Base-by-base conservation (phyloP, 331 rosid genomes). In the Quercus lobata region DNA sequence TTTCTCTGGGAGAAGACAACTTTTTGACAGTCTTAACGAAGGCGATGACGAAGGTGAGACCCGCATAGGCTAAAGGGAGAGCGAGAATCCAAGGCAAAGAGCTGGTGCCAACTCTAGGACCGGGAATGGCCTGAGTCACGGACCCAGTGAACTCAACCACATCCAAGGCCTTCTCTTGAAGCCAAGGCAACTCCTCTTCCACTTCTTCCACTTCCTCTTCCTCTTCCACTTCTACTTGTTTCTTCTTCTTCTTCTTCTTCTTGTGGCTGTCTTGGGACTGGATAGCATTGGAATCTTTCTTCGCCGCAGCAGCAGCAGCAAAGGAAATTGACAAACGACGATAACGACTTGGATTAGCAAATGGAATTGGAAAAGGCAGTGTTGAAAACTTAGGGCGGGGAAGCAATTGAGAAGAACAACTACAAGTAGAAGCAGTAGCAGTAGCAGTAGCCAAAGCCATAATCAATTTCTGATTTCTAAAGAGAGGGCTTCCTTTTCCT, bases 91-190 rank as follows among this genome's bases (percentile, higher is more conserved):
- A 95, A 63, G 97, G 99, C 57, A 95, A 84, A 3, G 96, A 86
- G 76, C 91, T 95, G 80, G 90, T 74, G 30, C 99, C 97, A 35
- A 95, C 99, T 83, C 97, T 80, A 2, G 99, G 99, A 0, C 99
- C 99, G 12, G 97, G 97, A 84, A 95, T 78, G 22, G 97, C 93
- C 75, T 91, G 99, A 14, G 99, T 86, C 25, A 93, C 97, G 1
- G 99, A 87, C 41, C 99, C 99, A 0, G 99, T 89, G 91, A 93
- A 95, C 81, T 95, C 99, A 30, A 95, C 97, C 1, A 95, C 54
- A 90, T 95, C 99, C 83, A 95, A 61, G 54, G 99, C 97, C 86
- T 95, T 95, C 68, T 95, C 99, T 83, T 95, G 99, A 88, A 93
- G 89, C 98, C 98, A 95, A 0, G 98, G 97, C 16, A 95, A 77